These are phyloP conservation scores for Pseudogymnoascus pannorum DNA, from an alignment of 2,329 filamentous ascomycete genomes.

Conservation along the genomic window DNA sequence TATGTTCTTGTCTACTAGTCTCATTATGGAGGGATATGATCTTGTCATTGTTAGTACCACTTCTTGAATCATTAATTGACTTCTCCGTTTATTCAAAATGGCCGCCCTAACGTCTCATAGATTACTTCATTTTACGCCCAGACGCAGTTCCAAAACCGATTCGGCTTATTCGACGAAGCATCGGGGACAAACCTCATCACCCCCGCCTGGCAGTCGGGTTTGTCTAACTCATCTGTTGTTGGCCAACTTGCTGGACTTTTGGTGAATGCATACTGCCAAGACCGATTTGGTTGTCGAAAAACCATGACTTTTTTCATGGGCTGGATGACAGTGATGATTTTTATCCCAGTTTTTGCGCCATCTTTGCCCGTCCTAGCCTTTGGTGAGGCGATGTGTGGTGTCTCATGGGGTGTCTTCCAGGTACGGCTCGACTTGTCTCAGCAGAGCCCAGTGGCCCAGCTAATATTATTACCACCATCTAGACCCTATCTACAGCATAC, in stretches of 20 bases:
- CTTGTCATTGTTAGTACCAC: slow-evolving; percentile 11
- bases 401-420: slow-evolving; percentile 18
- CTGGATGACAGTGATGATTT: slow-evolving; percentile 13
- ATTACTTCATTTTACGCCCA: slow-evolving; percentile 17
- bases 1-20: slow-evolving; percentile 14
- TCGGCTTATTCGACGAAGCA: slow-evolving; percentile 10
- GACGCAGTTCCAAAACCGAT: slow-evolving; percentile 12
- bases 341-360: slow-evolving; percentile 12
- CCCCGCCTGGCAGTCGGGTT: slow-evolving; percentile 9
- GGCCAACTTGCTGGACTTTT: slow-evolving; percentile 26
- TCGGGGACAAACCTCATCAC: neutral
- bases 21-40: slow-evolving; percentile 14
- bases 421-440: slow-evolving; percentile 10
- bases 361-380: slow-evolving; percentile 11
- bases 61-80: neutral
- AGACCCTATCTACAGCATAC: slow-evolving; percentile 18
- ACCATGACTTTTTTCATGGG: slow-evolving; percentile 24
- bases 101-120: neutral
- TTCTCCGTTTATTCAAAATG: neutral
- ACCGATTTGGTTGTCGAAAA: slow-evolving; percentile 26
- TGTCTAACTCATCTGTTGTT: slow-evolving; percentile 18
- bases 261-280: slow-evolving; percentile 25
- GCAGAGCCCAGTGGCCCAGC: neutral
- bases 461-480: neutral
- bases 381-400: slow-evolving; percentile 15